Conservation (phyloP, 139 green algal genomes). For the Chlamydomonas schloesseri region DNA sequence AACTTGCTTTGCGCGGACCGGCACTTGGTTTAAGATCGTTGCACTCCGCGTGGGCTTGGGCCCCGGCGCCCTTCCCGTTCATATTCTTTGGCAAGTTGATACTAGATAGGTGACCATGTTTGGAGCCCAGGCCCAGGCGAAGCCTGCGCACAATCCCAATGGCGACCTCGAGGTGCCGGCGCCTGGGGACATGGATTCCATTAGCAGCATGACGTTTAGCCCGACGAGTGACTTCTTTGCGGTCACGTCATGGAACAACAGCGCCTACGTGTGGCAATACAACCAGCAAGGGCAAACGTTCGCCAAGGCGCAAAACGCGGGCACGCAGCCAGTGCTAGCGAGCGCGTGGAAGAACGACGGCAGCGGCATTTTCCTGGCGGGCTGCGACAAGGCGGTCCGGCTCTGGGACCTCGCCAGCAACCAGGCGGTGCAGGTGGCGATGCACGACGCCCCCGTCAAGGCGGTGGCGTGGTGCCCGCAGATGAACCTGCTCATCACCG, state of each 20-base stretch:
- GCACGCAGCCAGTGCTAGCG: conserved; percentile 90
- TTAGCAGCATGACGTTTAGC: conserved; percentile 90
- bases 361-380: conserved; percentile 67
- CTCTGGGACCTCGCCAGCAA: conserved; percentile 95
- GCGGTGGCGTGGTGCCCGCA: conserved; percentile 63
- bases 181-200: conserved; percentile 76
- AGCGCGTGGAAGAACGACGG: conserved; percentile 91
- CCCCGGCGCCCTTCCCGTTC: too few species aligned
- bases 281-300: conserved; percentile 71
- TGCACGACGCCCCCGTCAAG: conserved; percentile 90
- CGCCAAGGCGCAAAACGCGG: conserved; percentile 85
- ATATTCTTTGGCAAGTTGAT: too few species aligned
- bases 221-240: conserved; percentile 87
- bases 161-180: conserved; percentile 79
- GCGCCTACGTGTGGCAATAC: conserved; percentile 74
- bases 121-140: conserved; percentile 33
- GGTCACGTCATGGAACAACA: conserved; percentile 92
- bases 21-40: too few species aligned
- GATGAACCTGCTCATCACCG: conserved; percentile 87
- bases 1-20: too few species aligned
- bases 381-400: conserved; percentile 94
- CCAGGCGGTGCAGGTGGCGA: conserved; percentile 82
- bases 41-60: too few species aligned
- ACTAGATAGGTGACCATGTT: conserved; percentile 48
- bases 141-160: conserved; percentile 79